Evolutionary conservation across 768 basidiomycete genomes (phyloP), one percentile per base, ranked within the genome.

Genomic region (Termitomyces sp.): DNA sequence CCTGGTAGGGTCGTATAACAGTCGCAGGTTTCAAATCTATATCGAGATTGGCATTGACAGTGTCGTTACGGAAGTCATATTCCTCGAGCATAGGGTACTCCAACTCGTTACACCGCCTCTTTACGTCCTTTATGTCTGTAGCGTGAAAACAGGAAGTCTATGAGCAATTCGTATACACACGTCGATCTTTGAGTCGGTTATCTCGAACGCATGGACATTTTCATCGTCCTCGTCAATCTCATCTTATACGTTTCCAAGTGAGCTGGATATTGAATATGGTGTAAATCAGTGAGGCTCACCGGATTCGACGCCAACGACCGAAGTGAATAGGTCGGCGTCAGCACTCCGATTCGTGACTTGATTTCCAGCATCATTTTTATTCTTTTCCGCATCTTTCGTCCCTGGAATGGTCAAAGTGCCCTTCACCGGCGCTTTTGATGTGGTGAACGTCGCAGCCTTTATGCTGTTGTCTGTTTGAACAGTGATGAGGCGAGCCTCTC

Each of bases 81-180:
- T 99, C 97, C 70, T 99, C 97, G 45, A 99, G 79, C 87, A 98
- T 97, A 8, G 97, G 97, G 63, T 95, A 93, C 68, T 98, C 94
- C 39, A 98, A 81, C 64, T 97, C 96, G 66, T 94, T 94, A 69
- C 97, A 98, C 37, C 94, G 87, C 65, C 92, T 91, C 75, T 98
- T 96, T 60, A 99, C 94, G 62, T 92, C 91, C 93, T 96, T n/a
- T 62, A 13, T 49, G 10, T 60, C 22, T 57, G 36, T 33, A 56
- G 42, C 58, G 45, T 52, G 45, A 46, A 64, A 52, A 51, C 16
- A 24, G 29, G 34, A 26, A 34, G 31, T 45, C n/a, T n/a, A 22
- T 41, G 42, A 28, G 16, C 42, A 55, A 41, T 44, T 34, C 60
- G n/a, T 34, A 20, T 20, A 65, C 83, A 61, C 57, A 90, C 94